Evolutionary conservation across 768 basidiomycete genomes (phyloP), one percentile per base, ranked within the genome.

Genomic region (Xerocomellus chrysenteron): DNA sequence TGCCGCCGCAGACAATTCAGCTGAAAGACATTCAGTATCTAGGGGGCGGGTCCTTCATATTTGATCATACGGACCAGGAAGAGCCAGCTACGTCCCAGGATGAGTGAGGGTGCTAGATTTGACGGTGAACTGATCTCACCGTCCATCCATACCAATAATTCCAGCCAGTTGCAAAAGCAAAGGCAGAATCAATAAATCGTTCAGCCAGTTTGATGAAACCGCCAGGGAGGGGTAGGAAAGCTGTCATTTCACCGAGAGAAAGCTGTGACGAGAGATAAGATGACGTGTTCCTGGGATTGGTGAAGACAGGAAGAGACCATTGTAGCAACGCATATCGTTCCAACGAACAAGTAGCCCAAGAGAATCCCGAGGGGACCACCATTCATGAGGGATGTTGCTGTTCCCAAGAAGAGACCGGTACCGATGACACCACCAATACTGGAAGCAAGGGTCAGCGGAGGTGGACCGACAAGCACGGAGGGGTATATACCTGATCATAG

Each of bases 61-160:
- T 41, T 26, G 17, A 9, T 26, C 9, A 13, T 14, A 26, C 40
- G 5, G 14, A 54, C 54, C 47, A 33, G 54, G 54, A 10, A 54
- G 24, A 4, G 47, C 36, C 12, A 48, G 3, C 54, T 54, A 16
- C 5, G 16, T 32, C 6, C 0, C 32, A 33, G 42, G 9, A 13
- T 54, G 32, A 42, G 28, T 19, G 1, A 3, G 6, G 16, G 32
- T 6, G 21, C 16, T 47, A 32, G 12, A 26, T 8, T 47, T 4
- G 17, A 54, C 17, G 10, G 11, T 10, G 4, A 14, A n/a, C 11
- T 12, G 1, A 35, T 33, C 40, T 48, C 26, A 54, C 54, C 21
- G 30, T 19, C 54, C 54, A 54, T 33, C 41, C 39, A 28, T 41
- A 54, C 54, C 54, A 54, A 19, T 54, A 54, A 35, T 54, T 54